Percentiles rank a stretch among this genome's conserved stretches.
Conservation (phyloP, 2,329 filamentous ascomycete genomes). For the Fusarium denticulatum region DNA sequence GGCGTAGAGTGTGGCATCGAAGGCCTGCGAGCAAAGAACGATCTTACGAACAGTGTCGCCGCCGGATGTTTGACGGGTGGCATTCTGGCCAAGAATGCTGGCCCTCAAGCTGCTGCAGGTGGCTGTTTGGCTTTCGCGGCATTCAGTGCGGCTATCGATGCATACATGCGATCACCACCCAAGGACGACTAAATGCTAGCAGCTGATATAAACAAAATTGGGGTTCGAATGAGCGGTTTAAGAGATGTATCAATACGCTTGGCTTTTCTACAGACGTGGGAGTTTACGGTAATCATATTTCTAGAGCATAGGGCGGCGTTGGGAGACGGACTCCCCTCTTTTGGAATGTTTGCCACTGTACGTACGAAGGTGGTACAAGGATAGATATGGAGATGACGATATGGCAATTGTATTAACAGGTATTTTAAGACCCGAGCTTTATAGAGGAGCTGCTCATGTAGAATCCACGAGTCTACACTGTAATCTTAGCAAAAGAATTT, state of each 20-base stretch:
- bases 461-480: conserved; percentile 15
- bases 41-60: conserved; percentile 85
- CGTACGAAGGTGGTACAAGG: neutral
- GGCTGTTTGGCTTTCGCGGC: conserved; percentile 95
- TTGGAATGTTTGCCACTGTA: conserved; percentile 33
- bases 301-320: conserved; percentile 50
- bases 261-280: conserved; percentile 35
- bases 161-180: conserved; percentile 86
- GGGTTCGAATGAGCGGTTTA: conserved; percentile 10
- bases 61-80: conserved; percentile 93
- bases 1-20: conserved; percentile 98
- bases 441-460: conserved; percentile 31
- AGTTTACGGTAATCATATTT: conserved; percentile 42
- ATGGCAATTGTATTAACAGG: conserved; percentile 34
- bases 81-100: conserved; percentile 84
- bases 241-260: conserved; percentile 31
- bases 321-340: conserved; percentile 44
- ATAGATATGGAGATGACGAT: conserved; percentile 9
- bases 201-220: neutral
- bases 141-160: conserved; percentile 91
- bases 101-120: conserved; percentile 86
- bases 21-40: conserved; percentile 91
- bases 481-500: conserved; percentile 12
- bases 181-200: conserved; percentile 61
- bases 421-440: conserved; percentile 33